Evolutionary conservation across 768 basidiomycete genomes (phyloP), one percentile per base, ranked within the genome.

Genomic region (Scleroderma citrinum): DNA sequence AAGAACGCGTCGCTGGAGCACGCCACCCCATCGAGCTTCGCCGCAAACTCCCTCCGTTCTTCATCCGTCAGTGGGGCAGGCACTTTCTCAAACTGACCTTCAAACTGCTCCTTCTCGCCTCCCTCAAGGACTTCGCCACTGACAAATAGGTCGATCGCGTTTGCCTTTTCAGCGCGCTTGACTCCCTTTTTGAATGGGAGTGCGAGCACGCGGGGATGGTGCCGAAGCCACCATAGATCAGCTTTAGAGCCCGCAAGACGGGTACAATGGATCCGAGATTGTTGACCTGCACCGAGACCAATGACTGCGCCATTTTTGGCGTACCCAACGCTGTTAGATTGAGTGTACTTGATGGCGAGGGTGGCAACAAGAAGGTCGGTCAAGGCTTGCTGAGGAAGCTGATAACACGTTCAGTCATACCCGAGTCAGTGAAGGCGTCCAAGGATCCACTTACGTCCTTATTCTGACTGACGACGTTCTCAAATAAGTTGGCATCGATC

Each of bases 211-310:
- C 88, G 85, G 1, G 94, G 86, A 71, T 98, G 93, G 73, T 98
- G 93, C 12, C 96, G 85, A 48, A 98, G 77, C 95, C 96, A 98
- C 96, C 96, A 99, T 56, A 92, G 78, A 71, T 99, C 96, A n/a
- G 95, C 93, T 71, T 99, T 98, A 45, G 85, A 81, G 3, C 96
- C 96, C 3, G 96, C 96, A 39, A 99, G 84, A 26, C 96, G 89
- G 14, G 96, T 99, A 72, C 96, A 99, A 74, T 99, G 96, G 63
- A 99, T 99, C 35, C 96, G 89, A 5, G 95, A 98, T 66, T 98
- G 96, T 63, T 98, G 96, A 12, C 95, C 96, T 0, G 96, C 96
- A 30, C 96, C 96, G 41, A 97, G 85, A 41, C 95, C 96, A 58
- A 99, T 79, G 65, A 95, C 87, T 13, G 93, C 83, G 12, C 96